These are phyloP conservation scores for Trapa bicornis DNA, from an alignment of 345 rosid species.

Conservation along the genomic window DNA sequence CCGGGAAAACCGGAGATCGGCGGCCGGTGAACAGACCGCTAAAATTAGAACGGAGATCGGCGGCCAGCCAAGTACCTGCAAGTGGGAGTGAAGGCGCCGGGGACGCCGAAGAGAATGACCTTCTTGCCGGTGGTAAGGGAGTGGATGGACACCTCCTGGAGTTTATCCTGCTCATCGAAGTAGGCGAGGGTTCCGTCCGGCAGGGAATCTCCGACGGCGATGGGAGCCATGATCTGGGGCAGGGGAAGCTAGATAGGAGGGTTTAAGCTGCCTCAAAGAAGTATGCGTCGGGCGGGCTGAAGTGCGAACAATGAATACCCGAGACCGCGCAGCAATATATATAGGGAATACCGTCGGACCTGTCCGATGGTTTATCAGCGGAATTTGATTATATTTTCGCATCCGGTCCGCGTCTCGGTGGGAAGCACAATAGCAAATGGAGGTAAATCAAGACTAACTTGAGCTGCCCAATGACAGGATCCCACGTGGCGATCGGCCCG, in stretches of 20 bases:
- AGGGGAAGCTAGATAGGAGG: not conserved
- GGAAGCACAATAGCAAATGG: not conserved
- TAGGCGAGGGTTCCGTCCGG: constrained; percentile 74
- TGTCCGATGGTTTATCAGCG: not conserved
- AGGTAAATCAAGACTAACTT: too few relatives aligned
- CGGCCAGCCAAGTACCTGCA: constrained; percentile 49
- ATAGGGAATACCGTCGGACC: not conserved
- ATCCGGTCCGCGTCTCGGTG: constrained; percentile 3
- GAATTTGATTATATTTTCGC: constrained; percentile 3
- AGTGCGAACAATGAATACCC: not conserved
- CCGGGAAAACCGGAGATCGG: not conserved
- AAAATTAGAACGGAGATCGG: not conserved
- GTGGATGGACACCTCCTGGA: constrained; percentile 64
- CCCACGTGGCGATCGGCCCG: not conserved
- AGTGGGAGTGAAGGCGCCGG: constrained; percentile 99
- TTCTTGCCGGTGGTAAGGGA: constrained; percentile 80
- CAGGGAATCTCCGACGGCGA: constrained; percentile 51
- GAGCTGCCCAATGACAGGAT: not conserved
- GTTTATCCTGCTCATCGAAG: constrained; percentile 82
- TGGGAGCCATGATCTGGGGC: constrained; percentile 56
- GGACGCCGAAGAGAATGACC: constrained; percentile 77
- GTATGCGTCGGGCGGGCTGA: not conserved
- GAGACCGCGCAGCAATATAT: not conserved
- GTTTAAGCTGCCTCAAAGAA: not conserved
- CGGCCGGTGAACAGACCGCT: not conserved